Evolutionary conservation across 768 basidiomycete genomes (phyloP).

Genomic region (Chalciporus pseudorubinellus): DNA sequence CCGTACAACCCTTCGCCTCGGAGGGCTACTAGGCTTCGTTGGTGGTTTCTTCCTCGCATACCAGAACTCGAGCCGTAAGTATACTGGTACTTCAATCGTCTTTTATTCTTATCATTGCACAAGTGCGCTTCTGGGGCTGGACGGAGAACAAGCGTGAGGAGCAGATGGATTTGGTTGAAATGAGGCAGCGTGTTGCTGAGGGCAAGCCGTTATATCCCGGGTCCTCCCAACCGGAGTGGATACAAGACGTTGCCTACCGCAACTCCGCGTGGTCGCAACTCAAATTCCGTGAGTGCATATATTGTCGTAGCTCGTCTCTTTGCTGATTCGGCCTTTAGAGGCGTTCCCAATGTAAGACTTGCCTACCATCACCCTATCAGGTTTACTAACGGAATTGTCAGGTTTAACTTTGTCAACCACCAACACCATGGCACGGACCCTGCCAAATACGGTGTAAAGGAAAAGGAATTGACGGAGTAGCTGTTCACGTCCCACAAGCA

Average conservation of each 20-base stretch:
- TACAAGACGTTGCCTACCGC: constrained; percentile 80
- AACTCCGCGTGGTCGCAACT: constrained; percentile 94
- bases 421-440: constrained; percentile 82
- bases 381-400: constrained; percentile 31
- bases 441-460: constrained; percentile 64
- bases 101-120: constrained; percentile 11
- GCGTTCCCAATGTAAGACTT: constrained; percentile 70
- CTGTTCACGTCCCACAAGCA: constrained; percentile 8
- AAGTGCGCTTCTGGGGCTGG: constrained; percentile 97
- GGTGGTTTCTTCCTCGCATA: constrained; percentile 94
- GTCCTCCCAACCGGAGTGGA: constrained; percentile 78
- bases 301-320: constrained; percentile 1
- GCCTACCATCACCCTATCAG: neutral
- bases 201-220: constrained; percentile 88
- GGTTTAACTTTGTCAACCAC: constrained; percentile 96
- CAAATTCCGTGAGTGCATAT: constrained; percentile 71
- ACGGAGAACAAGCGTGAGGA: constrained; percentile 84
- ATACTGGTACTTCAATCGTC: constrained; percentile 6
- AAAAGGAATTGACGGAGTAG: constrained; percentile 26
- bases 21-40: constrained; percentile 77
- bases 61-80: constrained; percentile 81
- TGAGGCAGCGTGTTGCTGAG: constrained; percentile 67
- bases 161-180: constrained; percentile 71
- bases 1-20: constrained; percentile 46
- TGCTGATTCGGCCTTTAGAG: constrained; percentile 39